phyloP scores from a whole-genome alignment of 371 early-diverging fungal genomes.

The Mucor sp. region DNA sequence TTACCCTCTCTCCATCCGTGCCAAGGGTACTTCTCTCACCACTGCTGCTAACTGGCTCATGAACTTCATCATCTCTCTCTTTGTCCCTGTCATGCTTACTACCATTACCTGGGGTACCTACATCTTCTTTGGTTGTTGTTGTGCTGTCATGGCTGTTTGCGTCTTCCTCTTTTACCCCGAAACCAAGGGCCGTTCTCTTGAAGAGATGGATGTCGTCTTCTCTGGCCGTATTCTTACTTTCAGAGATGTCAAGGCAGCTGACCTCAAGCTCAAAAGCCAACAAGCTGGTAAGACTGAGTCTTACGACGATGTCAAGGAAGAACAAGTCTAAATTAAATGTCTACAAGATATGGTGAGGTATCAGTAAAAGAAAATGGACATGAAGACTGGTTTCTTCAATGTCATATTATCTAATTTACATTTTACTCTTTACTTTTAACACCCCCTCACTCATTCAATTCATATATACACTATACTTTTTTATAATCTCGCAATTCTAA shows the following conservation, averaged over 20 bases:
- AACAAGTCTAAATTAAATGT: constrained; percentile 5
- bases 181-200: constrained; percentile 61
- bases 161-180: constrained; percentile 55
- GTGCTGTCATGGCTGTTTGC: constrained; percentile 34
- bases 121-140: constrained; percentile 64
- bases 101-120: constrained; percentile 56
- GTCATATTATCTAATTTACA: neutral
- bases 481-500: neutral
- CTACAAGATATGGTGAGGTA: neutral
- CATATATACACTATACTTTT: neutral
- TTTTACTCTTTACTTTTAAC: neutral
- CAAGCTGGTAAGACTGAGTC: neutral
- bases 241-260: constrained; percentile 19
- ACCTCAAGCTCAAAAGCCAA: neutral
- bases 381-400: constrained; percentile 1
- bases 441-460: neutral
- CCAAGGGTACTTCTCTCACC: constrained; percentile 51
- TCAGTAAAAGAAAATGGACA: neutral
- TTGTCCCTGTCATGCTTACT: constrained; percentile 47
- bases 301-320: constrained; percentile 9
- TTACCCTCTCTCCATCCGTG: constrained; percentile 54
- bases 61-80: constrained; percentile 53
- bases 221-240: constrained; percentile 29
- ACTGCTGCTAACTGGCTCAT: constrained; percentile 73
- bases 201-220: constrained; percentile 64